These are phyloP conservation scores for Pleurotus sapidus DNA, from an alignment of 768 basidiomycete genomes.

Conservation along the genomic window DNA sequence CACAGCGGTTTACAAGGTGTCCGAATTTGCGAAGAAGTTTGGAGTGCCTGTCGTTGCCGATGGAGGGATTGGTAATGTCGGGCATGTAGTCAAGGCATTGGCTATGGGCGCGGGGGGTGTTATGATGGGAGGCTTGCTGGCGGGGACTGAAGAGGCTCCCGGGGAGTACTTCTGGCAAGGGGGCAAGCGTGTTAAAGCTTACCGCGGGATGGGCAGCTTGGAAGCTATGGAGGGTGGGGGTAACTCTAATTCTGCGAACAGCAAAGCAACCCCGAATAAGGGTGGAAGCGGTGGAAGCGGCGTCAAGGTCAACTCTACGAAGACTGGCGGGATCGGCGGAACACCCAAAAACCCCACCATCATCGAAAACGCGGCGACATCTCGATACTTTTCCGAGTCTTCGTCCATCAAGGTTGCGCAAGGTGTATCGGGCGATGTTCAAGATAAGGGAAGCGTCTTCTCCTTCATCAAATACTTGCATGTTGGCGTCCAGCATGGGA, in stretches of 20 bases:
- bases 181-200: constrained; percentile 97
- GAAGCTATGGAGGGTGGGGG: constrained; percentile 90
- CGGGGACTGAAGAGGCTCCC: constrained; percentile 95
- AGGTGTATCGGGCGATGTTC: constrained; percentile 94
- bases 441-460: constrained; percentile 94
- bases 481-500: constrained; percentile 84
- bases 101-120: constrained; percentile 92
- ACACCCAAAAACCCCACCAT: constrained; percentile 42
- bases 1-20: constrained; percentile 94
- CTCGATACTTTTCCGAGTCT: constrained; percentile 92
- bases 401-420: constrained; percentile 95
- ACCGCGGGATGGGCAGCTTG: constrained; percentile 97
- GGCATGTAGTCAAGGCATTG: constrained; percentile 96
- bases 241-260: constrained; percentile 27
- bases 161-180: constrained; percentile 99
- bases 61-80: constrained; percentile 93
- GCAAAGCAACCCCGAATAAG: constrained; percentile 22
- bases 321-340: constrained; percentile 38
- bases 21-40: constrained; percentile 90
- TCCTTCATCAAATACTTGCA: constrained; percentile 88
- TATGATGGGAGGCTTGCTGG: constrained; percentile 98
- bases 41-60: constrained; percentile 97
- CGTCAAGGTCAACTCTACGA: constrained; percentile 9
- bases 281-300: constrained; percentile 40
- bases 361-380: constrained; percentile 92